Conservation (phyloP, 805 yeast genomes). For the Yarrowia deformans region DNA sequence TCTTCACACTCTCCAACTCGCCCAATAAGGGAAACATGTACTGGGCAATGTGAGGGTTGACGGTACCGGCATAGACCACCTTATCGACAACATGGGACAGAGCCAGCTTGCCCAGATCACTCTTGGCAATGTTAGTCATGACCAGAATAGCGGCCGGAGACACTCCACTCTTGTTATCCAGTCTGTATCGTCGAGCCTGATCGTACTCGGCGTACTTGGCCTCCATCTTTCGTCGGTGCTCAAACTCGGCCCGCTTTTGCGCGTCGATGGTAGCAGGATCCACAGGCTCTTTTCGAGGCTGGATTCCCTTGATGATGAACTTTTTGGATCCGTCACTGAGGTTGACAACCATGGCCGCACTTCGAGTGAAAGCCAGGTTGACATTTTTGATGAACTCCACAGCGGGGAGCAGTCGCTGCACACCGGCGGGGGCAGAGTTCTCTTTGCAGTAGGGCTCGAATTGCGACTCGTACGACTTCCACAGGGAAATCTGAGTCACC, state of each 20-base stretch:
- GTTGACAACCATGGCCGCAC: conserved; percentile 91
- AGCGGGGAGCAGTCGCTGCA: conserved; percentile 77
- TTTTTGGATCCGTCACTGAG: conserved; percentile 70
- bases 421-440: conserved; percentile 56
- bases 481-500: conserved; percentile 91
- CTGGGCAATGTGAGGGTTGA: conserved; percentile 38
- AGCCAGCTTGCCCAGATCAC: conserved; percentile 15
- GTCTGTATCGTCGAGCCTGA: conserved; percentile 27
- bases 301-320: conserved; percentile 92
- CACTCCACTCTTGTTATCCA: conserved; percentile 37
- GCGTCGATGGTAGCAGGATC: conserved; percentile 44
- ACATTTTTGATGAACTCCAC: conserved; percentile 97
- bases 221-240: conserved; percentile 23
- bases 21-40: conserved; percentile 37
- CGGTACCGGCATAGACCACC: conserved; percentile 29
- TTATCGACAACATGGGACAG: conserved; percentile 19
- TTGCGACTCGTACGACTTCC: conserved; percentile 93
- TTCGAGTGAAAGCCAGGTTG: conserved; percentile 82
- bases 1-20: conserved; percentile 29
- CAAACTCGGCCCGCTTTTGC: conserved; percentile 35
- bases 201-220: conserved; percentile 27
- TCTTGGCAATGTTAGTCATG: conserved; percentile 38
- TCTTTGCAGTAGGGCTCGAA: conserved; percentile 67
- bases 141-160: conserved; percentile 39
- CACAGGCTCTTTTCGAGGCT: conserved; percentile 67